Conservation (phyloP, 805 yeast species). For the Tetrapisispora arboricola region DNA sequence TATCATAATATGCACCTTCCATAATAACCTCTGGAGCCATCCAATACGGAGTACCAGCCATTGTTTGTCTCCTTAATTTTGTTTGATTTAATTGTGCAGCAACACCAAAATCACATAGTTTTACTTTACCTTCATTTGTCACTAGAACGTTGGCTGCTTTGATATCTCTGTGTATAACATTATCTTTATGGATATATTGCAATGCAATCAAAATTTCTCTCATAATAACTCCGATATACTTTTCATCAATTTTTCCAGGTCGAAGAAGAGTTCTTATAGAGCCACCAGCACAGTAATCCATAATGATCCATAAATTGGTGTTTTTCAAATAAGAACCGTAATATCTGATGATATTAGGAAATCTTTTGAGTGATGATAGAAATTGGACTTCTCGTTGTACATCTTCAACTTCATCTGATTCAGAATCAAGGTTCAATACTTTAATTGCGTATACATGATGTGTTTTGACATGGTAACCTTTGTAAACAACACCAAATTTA, state of each 20-base stretch:
- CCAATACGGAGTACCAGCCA: constrained; percentile 97
- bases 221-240: constrained; percentile 69
- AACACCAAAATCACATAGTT: constrained; percentile 95
- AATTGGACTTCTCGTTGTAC: constrained; percentile 90
- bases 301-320: constrained; percentile 90
- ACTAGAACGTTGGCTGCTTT: constrained; percentile 93
- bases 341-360: constrained; percentile 88
- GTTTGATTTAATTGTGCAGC: constrained; percentile 84
- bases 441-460: constrained; percentile 84
- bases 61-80: constrained; percentile 74
- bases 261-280: constrained; percentile 74
- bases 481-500: constrained; percentile 92
- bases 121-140: constrained; percentile 79
- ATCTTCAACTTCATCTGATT: constrained; percentile 87
- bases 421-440: constrained; percentile 83
- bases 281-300: constrained; percentile 98
- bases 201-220: constrained; percentile 75
- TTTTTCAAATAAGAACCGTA: constrained; percentile 82
- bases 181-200: constrained; percentile 71
- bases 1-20: constrained; percentile 81
- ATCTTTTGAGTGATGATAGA: constrained; percentile 66
- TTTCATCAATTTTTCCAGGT: constrained; percentile 84
- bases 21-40: constrained; percentile 98
- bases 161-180: constrained; percentile 91
- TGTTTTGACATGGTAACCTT: constrained; percentile 62